phyloP scores from a whole-genome alignment of 306 rosid genomes.

The Luffa acutangula region DNA sequence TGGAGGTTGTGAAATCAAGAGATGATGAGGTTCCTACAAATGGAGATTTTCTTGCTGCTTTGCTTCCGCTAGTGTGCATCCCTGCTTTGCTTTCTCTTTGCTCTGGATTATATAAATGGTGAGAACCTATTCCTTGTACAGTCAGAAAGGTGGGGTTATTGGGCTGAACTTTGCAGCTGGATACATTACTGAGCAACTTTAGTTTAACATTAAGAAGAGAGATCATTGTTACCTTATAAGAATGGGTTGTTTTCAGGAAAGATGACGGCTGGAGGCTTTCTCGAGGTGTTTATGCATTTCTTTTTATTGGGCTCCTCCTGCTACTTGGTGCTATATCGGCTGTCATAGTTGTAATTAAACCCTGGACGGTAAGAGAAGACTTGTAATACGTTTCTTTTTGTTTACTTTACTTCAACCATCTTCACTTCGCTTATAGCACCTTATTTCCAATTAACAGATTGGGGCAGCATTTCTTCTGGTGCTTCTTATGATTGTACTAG shows the following conservation, averaged over 20 bases:
- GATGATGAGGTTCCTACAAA: conserved; percentile 62
- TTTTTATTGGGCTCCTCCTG: conserved; percentile 80
- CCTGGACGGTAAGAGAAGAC: conserved; percentile 79
- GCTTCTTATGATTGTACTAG: conserved; percentile 83
- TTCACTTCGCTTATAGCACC: conserved; percentile 10
- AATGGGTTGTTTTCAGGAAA: conserved; percentile 54
- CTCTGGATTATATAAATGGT: conserved; percentile 93
- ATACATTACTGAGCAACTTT: neutral
- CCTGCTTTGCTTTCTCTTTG: conserved; percentile 93
- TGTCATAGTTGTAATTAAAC: conserved; percentile 67
- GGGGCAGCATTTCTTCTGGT: conserved; percentile 93
- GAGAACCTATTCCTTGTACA: conserved; percentile 18
- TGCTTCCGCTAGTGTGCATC: conserved; percentile 87
- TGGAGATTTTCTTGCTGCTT: conserved; percentile 94
- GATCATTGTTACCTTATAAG: neutral
- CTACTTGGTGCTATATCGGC: conserved; percentile 93
- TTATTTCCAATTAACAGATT: conserved; percentile 38
- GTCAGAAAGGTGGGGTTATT: neutral
- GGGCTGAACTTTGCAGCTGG: neutral
- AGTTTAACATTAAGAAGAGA: neutral
- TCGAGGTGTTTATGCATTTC: conserved; percentile 77
- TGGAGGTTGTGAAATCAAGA: conserved; percentile 77
- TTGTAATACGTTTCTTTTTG: neutral
- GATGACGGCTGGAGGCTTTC: conserved; percentile 98
- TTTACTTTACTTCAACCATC: conserved; percentile 1